Conservation (phyloP, 2,329 filamentous ascomycete species). For the Colletotrichum higginsianum region DNA sequence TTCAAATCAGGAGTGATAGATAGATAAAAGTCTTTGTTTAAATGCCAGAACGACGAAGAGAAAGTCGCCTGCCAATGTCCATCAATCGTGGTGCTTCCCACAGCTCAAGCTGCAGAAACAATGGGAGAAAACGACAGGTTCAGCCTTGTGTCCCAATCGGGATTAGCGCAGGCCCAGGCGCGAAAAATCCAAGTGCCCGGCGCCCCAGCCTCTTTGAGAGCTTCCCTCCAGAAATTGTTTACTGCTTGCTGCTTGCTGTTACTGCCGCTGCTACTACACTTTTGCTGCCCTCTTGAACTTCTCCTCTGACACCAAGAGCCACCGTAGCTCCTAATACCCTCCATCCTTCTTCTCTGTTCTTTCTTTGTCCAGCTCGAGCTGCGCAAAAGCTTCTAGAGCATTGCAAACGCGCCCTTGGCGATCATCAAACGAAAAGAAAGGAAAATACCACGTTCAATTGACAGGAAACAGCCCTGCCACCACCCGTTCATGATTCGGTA, state of each 20-base stretch:
- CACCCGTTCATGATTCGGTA: conserved; percentile 51
- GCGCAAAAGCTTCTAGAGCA: conserved; percentile 14
- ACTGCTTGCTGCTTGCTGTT: conserved; percentile 27
- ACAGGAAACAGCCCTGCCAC: conserved; percentile 26
- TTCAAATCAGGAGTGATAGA: background rate
- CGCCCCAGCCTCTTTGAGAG: conserved; percentile 50
- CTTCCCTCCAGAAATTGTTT: conserved; percentile 51
- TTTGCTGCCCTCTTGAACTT: conserved; percentile 39
- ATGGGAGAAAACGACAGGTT: conserved; percentile 40
- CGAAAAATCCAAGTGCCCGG: conserved; percentile 56
- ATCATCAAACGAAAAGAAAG: background rate
- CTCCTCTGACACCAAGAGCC: conserved; percentile 28
- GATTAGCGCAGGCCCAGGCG: conserved; percentile 51
- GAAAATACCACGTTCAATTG: conserved; percentile 18
- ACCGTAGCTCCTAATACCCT: conserved; percentile 32
- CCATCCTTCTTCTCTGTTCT: background rate
- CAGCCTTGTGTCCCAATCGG: conserved; percentile 54
- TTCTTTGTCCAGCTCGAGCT: conserved; percentile 31
- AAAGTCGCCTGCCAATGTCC: too few relatives aligned
- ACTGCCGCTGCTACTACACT: conserved; percentile 29
- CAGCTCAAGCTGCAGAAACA: background rate
- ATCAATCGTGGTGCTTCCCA: too few relatives aligned
- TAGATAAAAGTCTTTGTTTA: too few relatives aligned
- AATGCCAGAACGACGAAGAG: too few relatives aligned
- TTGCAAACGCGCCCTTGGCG: conserved; percentile 1